phyloP scores from a whole-genome alignment of 306 rosid species.

The Mucuna pruriens region DNA sequence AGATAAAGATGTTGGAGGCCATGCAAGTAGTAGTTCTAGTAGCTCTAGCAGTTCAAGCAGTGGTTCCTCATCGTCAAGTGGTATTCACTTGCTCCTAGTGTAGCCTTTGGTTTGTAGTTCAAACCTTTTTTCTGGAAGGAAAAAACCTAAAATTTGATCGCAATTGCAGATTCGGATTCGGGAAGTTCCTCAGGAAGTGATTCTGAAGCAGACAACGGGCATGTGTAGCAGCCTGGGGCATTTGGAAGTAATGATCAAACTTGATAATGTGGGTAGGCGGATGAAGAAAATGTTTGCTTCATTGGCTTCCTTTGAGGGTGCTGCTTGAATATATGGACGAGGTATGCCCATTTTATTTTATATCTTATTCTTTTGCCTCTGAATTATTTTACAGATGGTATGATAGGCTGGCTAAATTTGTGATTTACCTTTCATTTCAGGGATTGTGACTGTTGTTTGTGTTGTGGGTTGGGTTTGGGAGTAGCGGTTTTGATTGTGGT shows the following conservation, averaged over 20 bases:
- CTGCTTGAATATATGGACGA: background rate
- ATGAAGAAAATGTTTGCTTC: slow-evolving; percentile 19
- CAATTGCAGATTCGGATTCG: slow-evolving; percentile 75
- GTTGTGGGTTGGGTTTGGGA: slow-evolving; percentile 23
- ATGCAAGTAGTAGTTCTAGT: slow-evolving; percentile 72
- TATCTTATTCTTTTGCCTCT: background rate
- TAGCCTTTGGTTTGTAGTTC: background rate
- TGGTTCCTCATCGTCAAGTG: slow-evolving; percentile 91
- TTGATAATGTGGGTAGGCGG: background rate
- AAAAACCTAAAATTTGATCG: background rate
- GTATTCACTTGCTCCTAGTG: slow-evolving; percentile 45
- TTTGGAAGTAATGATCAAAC: background rate
- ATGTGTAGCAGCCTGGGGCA: slow-evolving; percentile 35
- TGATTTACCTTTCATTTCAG: slow-evolving; percentile 37
- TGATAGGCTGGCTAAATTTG: slow-evolving; percentile 14
- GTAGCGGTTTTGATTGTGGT: slow-evolving; percentile 26
- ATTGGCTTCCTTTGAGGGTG: slow-evolving; percentile 10
- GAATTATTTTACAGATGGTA: background rate
- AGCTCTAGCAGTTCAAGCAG: slow-evolving; percentile 85
- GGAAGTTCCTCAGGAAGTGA: slow-evolving; percentile 92
- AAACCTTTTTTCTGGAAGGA: background rate
- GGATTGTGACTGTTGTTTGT: slow-evolving; percentile 35
- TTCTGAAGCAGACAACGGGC: slow-evolving; percentile 78
- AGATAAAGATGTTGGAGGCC: slow-evolving; percentile 69
- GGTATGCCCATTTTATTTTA: slow-evolving; percentile 12